Evolutionary conservation across 1,284 basidiomycete species (phyloP), one percentile per base, ranked within the genome.

Genomic region (Cutaneotrichosporon cavernicola): DNA sequence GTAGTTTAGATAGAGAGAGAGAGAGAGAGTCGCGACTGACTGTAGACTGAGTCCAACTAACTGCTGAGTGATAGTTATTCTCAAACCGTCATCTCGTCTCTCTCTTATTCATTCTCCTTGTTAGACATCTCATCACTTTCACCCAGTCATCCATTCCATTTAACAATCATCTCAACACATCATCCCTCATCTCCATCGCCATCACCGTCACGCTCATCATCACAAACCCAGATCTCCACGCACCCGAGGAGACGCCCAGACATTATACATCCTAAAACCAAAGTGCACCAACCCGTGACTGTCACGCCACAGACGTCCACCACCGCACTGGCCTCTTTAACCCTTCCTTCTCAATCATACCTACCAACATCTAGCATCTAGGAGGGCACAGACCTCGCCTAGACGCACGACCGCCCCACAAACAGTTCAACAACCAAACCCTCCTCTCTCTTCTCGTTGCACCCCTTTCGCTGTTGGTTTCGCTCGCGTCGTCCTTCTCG

Each of bases 191-290:
- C 34, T 5, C 1, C 52, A 53, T 53, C 32, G 31, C 30, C 52
- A 32, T n/a, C n/a, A 53, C 30, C 52, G 31, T 53, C 52, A 34
- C 32, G 43, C 43, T 46, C 43, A 46, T 53, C 52, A n/a, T 22
- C 31, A 34, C 32, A 31, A 18, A 14, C 11, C 31, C 4, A 34
- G 43, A 46, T 46, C 40, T 18, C 40, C 40, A 43, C 40, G 16
- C 40, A 13, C 34, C 26, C 26, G 26, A 26, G 26, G 26, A 26
- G 26, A 26, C 34, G 11, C 34, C 34, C 11, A 36, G 34, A 36
- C 34, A 9, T 36, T 46, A 7, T 9, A n/a, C 43, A 46, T 46
- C 10, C 40, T 13, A 46, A 46, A 46, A 46, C 18, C 43, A 16
- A 13, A 16, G 40, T n/a, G 16, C 43, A 18, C 16, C 43, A 46